Conservation (phyloP, 140 eudicot genomes). For the Stevia rebaudiana region DNA sequence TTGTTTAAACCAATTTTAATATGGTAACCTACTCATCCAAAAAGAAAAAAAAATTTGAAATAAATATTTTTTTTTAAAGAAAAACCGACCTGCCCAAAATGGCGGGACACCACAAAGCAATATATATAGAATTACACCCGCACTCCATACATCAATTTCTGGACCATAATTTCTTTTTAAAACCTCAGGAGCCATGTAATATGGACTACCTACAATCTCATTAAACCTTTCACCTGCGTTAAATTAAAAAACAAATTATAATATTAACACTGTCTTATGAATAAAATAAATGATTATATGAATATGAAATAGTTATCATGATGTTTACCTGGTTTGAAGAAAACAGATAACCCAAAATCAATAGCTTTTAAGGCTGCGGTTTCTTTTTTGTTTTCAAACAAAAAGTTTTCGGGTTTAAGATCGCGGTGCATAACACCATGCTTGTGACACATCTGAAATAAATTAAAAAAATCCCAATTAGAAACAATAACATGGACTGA, state of each 20-base stretch:
- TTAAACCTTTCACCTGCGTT: slow-evolving; percentile 65
- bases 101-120: slow-evolving; percentile 95
- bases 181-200: slow-evolving; percentile 98
- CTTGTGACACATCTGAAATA: slow-evolving; percentile 78
- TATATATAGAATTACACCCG: slow-evolving; percentile 95
- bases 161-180: slow-evolving; percentile 90
- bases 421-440: slow-evolving; percentile 97
- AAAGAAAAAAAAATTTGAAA: no score
- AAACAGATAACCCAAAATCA: slow-evolving; percentile 90
- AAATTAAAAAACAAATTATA: not conserved
- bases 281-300: not conserved
- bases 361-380: slow-evolving; percentile 82
- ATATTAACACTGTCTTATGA: not conserved
- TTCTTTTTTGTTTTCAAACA: slow-evolving; percentile 77
- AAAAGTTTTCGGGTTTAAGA: slow-evolving; percentile 94
- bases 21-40: no score
- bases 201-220: slow-evolving; percentile 98
- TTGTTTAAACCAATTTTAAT: not conserved
- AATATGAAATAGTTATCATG: slow-evolving; percentile 5
- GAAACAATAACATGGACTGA: not conserved
- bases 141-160: slow-evolving; percentile 97
- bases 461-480: not conserved
- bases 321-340: slow-evolving; percentile 78
- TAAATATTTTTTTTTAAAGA: not conserved
- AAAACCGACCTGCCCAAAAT: slow-evolving; percentile 72